phyloP scores from a whole-genome alignment of 2,329 filamentous ascomycete genomes.

The Alternaria burnsii region DNA sequence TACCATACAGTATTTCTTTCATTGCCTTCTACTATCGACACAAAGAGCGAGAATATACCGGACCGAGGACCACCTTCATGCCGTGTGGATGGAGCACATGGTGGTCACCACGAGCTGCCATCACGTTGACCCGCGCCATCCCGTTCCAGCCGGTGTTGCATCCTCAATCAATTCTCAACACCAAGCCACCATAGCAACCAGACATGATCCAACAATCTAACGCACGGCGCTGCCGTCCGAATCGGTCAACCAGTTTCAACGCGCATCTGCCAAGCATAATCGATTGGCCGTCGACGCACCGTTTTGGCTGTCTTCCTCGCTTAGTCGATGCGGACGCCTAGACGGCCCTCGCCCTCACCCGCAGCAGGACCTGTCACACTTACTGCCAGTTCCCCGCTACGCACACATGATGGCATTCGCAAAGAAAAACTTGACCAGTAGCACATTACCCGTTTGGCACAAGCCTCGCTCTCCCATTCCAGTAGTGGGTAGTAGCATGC shows the following conservation, averaged over 20 bases:
- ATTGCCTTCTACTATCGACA: slow-evolving; percentile 19
- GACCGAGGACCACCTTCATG: slow-evolving; percentile 25
- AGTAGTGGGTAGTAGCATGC: slow-evolving; percentile 30
- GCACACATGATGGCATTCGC: slow-evolving; percentile 29
- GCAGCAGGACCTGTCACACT: slow-evolving; percentile 46
- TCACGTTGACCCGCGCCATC: slow-evolving; percentile 25
- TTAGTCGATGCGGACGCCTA: slow-evolving; percentile 40
- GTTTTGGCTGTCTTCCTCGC: slow-evolving; percentile 38
- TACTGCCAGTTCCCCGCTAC: slow-evolving; percentile 27
- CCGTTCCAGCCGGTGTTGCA: slow-evolving; percentile 22
- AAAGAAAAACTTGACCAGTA: slow-evolving; percentile 16
- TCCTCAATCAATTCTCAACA: slow-evolving; percentile 33
- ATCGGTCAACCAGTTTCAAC: slow-evolving; percentile 39
- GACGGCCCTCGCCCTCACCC: slow-evolving; percentile 43
- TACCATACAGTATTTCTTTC: slow-evolving; percentile 15
- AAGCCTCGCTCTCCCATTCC: slow-evolving; percentile 17
- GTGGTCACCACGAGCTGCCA: slow-evolving; percentile 16
- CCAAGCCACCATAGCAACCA: slow-evolving; percentile 30
- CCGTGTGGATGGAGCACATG: slow-evolving; percentile 17
- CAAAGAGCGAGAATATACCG: slow-evolving; percentile 31
- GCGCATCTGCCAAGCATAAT: slow-evolving; percentile 41
- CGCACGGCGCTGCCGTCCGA: slow-evolving; percentile 27
- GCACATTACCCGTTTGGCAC: slow-evolving; percentile 15
- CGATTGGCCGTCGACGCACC: slow-evolving; percentile 36
- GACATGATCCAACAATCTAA: slow-evolving; percentile 31